A percentile compares a stretch with the other conserved stretches of the same genome.
These are phyloP conservation scores for Dentipellis fragilis DNA, from an alignment of 768 basidiomycete genomes.

Conservation along the genomic window DNA sequence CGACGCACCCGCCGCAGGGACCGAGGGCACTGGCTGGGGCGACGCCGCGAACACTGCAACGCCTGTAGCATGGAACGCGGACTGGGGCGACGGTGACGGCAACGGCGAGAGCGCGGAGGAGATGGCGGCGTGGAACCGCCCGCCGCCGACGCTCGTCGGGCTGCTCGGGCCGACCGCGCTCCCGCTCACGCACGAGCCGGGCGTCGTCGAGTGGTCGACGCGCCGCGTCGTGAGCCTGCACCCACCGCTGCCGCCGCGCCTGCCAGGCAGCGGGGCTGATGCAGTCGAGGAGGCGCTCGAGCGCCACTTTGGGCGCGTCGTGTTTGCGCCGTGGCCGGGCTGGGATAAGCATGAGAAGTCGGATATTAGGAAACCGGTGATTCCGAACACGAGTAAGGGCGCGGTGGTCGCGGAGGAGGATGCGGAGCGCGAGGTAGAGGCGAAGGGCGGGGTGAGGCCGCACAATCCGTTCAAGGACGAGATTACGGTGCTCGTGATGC, in stretches of 20 bases:
- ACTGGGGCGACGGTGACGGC: background rate
- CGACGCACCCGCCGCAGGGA: constrained; percentile 1
- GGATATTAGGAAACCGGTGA: constrained; percentile 25
- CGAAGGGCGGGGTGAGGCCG: constrained; percentile 14
- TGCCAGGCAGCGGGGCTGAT: constrained; percentile 11
- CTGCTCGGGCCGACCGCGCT: constrained; percentile 48
- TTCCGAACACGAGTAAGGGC: constrained; percentile 30
- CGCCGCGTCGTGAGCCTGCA: constrained; percentile 42
- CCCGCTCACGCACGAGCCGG: constrained; percentile 53
- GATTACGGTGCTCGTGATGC: constrained; percentile 49
- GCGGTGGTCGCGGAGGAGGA: constrained; percentile 18
- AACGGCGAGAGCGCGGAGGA: background rate
- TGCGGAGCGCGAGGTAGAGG: constrained; percentile 2
- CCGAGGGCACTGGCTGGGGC: constrained; percentile 4
- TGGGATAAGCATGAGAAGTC: constrained; percentile 20
- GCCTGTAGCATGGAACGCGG: background rate
- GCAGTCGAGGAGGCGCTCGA: constrained; percentile 40
- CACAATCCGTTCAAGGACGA: constrained; percentile 48
- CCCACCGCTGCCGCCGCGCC: constrained; percentile 24
- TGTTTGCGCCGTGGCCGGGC: constrained; percentile 47
- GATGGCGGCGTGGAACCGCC: constrained; percentile 6
- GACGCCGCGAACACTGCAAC: background rate
- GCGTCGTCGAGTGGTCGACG: constrained; percentile 56
- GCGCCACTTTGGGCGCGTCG: constrained; percentile 35
- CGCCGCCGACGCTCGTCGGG: constrained; percentile 20